A percentile compares a stretch with the other conserved stretches of the same genome.
Evolutionary conservation across 106 monocot species (phyloP).

Genomic region (Platanthera zijinensis): DNA sequence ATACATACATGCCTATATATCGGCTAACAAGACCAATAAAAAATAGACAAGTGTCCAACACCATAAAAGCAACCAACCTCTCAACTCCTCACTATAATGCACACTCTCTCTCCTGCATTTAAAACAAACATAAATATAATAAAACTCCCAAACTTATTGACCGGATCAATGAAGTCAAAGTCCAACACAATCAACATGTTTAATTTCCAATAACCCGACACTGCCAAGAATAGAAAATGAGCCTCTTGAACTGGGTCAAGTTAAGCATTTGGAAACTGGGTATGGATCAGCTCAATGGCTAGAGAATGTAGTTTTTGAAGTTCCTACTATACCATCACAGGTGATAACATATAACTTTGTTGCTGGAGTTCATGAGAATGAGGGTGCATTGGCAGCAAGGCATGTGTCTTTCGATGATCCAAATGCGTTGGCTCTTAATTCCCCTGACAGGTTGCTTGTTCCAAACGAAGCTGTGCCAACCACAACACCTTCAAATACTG

Average conservation of each 20-base stretch:
- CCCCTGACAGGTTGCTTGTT: slow-evolving; percentile 11
- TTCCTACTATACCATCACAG: slow-evolving; percentile 7
- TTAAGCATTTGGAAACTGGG: slow-evolving; percentile 16
- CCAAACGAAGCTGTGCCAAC: slow-evolving; percentile 4
- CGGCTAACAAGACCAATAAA: too few relatives aligned
- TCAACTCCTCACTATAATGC: too few relatives aligned
- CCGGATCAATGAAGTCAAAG: too few relatives aligned
- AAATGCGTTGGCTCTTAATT: slow-evolving; percentile 9
- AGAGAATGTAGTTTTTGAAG: slow-evolving; percentile 10
- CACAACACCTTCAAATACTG: slow-evolving; percentile 10
- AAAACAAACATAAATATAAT: too few relatives aligned
- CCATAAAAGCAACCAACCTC: too few relatives aligned
- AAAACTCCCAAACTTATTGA: too few relatives aligned
- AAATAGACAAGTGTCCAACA: too few relatives aligned
- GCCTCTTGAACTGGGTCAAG: slow-evolving; percentile 16
- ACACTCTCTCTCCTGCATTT: too few relatives aligned
- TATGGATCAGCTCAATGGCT: slow-evolving; percentile 3
- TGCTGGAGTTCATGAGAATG: slow-evolving; percentile 19
- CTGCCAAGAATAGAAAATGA: slow-evolving; percentile 14
- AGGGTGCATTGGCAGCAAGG: slow-evolving; percentile 5
- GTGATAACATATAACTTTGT: slow-evolving; percentile 15
- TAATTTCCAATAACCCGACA: slow-evolving; percentile 13
- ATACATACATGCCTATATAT: too few relatives aligned
- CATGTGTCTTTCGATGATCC: slow-evolving; percentile 17
- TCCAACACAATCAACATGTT: too few relatives aligned